Conservation (phyloP, 2,329 filamentous ascomycete genomes). For the Penicillium sclerotigenum region DNA sequence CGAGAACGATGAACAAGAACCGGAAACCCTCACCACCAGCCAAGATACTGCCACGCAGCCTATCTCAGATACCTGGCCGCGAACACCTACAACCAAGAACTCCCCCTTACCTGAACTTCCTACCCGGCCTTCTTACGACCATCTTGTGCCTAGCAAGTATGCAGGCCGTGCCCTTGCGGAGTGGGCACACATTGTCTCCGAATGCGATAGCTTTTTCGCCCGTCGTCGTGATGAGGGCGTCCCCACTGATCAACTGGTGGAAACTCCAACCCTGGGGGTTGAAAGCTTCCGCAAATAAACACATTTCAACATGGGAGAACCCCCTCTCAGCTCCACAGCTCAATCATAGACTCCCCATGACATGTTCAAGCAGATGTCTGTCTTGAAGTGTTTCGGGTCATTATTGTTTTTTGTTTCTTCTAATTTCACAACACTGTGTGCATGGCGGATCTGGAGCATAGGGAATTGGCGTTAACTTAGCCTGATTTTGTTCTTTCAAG, state of each 20-base stretch:
- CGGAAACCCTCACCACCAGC: constrained; percentile 2
- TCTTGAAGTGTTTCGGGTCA: constrained; percentile 9
- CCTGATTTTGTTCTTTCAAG: constrained; percentile 6
- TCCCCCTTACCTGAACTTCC: constrained; percentile 19
- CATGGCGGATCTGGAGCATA: constrained; percentile 25
- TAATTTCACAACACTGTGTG: constrained; percentile 17
- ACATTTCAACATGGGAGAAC: not conserved
- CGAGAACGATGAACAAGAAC: constrained; percentile 14
- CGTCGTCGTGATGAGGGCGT: constrained; percentile 61
- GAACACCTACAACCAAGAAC: constrained; percentile 17
- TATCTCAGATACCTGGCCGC: constrained; percentile 5
- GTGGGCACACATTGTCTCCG: constrained; percentile 60
- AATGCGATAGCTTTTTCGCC: constrained; percentile 63
- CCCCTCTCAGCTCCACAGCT: not conserved
- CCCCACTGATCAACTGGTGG: constrained; percentile 54
- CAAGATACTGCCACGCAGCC: constrained; percentile 11
- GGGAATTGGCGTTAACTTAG: constrained; percentile 20
- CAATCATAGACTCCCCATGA: constrained; percentile 16
- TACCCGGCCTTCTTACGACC: constrained; percentile 27
- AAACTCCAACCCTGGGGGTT: constrained; percentile 61
- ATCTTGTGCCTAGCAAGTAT: constrained; percentile 52
- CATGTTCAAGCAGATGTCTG: constrained; percentile 9
- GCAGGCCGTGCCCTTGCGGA: constrained; percentile 63
- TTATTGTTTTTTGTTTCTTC: constrained; percentile 8
- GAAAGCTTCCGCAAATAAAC: constrained; percentile 55